These are phyloP conservation scores for Malus orientalis DNA, from an alignment of 306 rosid species.

Conservation along the genomic window DNA sequence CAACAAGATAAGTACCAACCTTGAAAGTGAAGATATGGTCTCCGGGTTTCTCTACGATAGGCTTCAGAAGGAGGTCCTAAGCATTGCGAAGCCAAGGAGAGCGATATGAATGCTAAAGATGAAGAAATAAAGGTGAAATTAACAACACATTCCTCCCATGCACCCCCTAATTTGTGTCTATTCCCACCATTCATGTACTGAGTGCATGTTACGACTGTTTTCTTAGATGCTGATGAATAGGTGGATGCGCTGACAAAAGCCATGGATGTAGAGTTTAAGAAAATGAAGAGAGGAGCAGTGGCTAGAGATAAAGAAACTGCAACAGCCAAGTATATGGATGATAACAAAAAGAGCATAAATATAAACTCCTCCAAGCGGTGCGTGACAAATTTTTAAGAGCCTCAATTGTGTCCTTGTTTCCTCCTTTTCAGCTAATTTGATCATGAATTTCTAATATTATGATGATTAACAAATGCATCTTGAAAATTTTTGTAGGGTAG, in stretches of 20 bases:
- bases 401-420: neutral
- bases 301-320: constrained; percentile 76
- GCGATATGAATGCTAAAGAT: constrained; percentile 46
- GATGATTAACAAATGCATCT: neutral
- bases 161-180: neutral
- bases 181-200: neutral
- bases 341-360: constrained; percentile 39
- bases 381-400: constrained; percentile 3
- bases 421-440: neutral
- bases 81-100: constrained; percentile 55
- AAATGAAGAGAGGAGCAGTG: constrained; percentile 76
- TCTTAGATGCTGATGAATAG: constrained; percentile 63
- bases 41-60: constrained; percentile 86
- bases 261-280: constrained; percentile 78
- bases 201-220: constrained; percentile 10
- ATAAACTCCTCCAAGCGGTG: constrained; percentile 48
- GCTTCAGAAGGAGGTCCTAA: constrained; percentile 84
- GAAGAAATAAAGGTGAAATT: constrained; percentile 73
- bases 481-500: constrained; percentile 46
- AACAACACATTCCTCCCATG: neutral
- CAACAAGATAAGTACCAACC: constrained; percentile 16
- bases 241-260: constrained; percentile 77
- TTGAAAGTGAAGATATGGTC: constrained; percentile 45
- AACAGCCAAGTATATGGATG: constrained; percentile 33
- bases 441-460: neutral